Conservation (phyloP, 805 yeast genomes). For the Candida nanaspora region DNA sequence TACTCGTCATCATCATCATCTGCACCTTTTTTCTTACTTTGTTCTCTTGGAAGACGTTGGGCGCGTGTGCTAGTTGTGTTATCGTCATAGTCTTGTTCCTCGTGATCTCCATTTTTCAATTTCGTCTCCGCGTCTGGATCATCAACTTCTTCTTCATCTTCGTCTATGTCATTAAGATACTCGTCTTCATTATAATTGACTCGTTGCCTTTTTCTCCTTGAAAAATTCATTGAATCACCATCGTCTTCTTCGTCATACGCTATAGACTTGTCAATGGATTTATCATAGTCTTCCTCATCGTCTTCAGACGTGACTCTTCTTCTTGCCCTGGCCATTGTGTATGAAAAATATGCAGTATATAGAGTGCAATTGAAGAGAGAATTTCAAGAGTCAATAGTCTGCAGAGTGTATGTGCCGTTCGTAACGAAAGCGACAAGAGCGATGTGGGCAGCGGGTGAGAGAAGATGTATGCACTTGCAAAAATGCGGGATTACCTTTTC, state of each 20-base stretch:
- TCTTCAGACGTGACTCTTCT: background rate
- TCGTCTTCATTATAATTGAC: slow-evolving; percentile 29
- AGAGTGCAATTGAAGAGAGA: too few species aligned
- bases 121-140: slow-evolving; percentile 9
- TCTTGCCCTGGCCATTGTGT: background rate
- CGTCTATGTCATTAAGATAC: slow-evolving; percentile 17
- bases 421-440: too few species aligned
- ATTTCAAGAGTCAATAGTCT: too few species aligned
- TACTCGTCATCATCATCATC: slow-evolving; percentile 22
- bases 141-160: slow-evolving; percentile 13
- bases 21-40: slow-evolving; percentile 6
- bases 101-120: too few species aligned
- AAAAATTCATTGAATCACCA: slow-evolving; percentile 15
- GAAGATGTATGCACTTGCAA: too few species aligned
- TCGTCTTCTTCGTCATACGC: slow-evolving; percentile 13
- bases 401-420: too few species aligned
- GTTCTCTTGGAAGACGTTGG: too few species aligned
- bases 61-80: too few species aligned
- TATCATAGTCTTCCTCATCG: slow-evolving; percentile 3
- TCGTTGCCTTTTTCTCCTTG: slow-evolving; percentile 21
- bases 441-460: too few species aligned
- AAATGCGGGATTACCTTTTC: too few species aligned
- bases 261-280: background rate
- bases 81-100: too few species aligned
- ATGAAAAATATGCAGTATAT: background rate